Conservation (phyloP, 2,329 filamentous ascomycete species). For the Fusarium pseudograminearum region DNA sequence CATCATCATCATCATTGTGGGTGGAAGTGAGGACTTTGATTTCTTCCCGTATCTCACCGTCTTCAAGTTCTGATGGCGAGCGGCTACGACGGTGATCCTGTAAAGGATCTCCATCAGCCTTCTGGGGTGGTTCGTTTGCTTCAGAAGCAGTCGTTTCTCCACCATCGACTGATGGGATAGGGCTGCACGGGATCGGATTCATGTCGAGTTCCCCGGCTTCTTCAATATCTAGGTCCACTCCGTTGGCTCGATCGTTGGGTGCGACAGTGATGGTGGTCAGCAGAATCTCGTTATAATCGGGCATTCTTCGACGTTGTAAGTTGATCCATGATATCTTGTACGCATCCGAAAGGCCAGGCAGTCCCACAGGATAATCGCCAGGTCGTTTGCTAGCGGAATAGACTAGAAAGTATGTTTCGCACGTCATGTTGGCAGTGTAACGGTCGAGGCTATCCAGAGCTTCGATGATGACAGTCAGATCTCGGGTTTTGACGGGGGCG, state of each 20-base stretch:
- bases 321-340: slow-evolving; percentile 2
- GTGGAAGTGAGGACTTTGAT: accelerated
- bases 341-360: background rate
- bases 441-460: background rate
- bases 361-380: accelerated
- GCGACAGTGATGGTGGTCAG: accelerated
- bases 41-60: background rate
- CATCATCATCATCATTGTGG: background rate
- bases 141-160: background rate
- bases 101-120: background rate
- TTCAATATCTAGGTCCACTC: accelerated
- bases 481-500: background rate
- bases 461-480: background rate
- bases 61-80: background rate
- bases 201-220: background rate
- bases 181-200: no score
- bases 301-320: accelerated
- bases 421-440: background rate
- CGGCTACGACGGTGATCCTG: background rate
- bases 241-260: accelerated
- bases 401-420: background rate
- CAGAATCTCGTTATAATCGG: no score
- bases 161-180: no score
- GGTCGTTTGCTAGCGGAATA: background rate
- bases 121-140: no score